A percentile compares a stretch with the other conserved stretches of the same genome.
These are phyloP conservation scores for Lentinus brumalis DNA, from an alignment of 768 basidiomycete species.

Conservation along the genomic window DNA sequence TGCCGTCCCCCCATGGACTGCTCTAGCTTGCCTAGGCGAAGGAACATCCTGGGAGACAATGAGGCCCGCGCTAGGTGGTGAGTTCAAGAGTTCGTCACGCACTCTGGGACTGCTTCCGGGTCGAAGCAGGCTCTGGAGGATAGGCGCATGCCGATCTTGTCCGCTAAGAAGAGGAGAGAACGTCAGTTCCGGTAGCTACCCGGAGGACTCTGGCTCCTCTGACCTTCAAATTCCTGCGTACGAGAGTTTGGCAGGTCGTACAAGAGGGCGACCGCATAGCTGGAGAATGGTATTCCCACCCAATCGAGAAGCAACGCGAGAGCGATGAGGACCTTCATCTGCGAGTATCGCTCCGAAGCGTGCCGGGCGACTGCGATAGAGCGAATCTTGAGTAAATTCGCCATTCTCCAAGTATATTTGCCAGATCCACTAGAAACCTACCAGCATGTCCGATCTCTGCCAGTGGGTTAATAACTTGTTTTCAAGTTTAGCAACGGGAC, in stretches of 20 bases:
- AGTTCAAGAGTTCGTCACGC: conserved; percentile 22
- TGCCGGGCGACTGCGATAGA: conserved; percentile 36
- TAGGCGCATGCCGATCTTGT: conserved; percentile 80
- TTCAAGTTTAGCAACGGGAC: conserved; percentile 17
- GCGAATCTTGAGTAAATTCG: neutral
- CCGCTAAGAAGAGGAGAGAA: conserved; percentile 53
- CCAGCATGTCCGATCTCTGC: conserved; percentile 83
- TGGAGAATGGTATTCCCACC: conserved; percentile 56
- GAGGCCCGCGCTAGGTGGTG: neutral
- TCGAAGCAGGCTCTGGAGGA: conserved; percentile 87
- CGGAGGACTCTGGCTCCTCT: neutral
- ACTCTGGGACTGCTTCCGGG: conserved; percentile 76
- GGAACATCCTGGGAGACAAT: conserved; percentile 58
- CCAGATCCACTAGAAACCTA: conserved; percentile 27
- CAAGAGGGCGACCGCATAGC: conserved; percentile 49
- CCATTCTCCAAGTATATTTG: conserved; percentile 27
- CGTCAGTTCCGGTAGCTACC: neutral
- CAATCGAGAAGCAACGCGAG: conserved; percentile 45
- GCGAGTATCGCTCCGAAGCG: conserved; percentile 51
- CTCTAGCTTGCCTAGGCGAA: conserved; percentile 63
- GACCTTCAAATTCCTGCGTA: conserved; percentile 80
- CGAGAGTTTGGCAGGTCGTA: conserved; percentile 83
- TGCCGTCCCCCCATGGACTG: conserved; percentile 30
- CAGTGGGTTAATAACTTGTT: neutral
- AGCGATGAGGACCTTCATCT: conserved; percentile 41